These are phyloP conservation scores for Amphirosellinia nigrospora DNA, from an alignment of 495 filamentous ascomycete species.

Conservation along the genomic window DNA sequence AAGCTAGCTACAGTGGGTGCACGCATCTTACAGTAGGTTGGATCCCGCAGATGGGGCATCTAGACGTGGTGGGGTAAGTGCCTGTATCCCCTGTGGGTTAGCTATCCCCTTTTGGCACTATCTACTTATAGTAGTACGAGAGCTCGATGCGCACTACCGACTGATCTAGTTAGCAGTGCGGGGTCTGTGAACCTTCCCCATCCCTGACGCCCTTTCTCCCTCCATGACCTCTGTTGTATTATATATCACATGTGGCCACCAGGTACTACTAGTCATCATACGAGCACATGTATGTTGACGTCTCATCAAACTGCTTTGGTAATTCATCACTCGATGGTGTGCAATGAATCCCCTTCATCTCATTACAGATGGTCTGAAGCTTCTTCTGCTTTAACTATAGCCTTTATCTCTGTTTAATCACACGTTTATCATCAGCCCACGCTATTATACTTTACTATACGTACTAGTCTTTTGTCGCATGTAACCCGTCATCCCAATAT, in stretches of 20 bases:
- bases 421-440: background rate
- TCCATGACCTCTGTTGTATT: background rate
- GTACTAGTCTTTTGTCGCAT: constrained; percentile 16
- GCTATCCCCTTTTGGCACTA: constrained; percentile 4
- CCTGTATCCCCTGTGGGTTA: background rate
- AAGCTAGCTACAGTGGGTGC: background rate
- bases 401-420: background rate
- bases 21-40: no score
- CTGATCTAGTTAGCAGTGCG: constrained; percentile 31
- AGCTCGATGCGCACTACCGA: background rate
- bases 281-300: background rate
- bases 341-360: background rate
- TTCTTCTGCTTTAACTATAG: background rate
- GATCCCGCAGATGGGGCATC: background rate
- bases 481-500: constrained; percentile 14
- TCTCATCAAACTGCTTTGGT: background rate
- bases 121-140: background rate
- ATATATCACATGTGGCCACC: background rate
- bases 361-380: background rate
- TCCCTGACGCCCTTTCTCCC: background rate
- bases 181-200: constrained; percentile 23
- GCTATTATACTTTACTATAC: background rate
- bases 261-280: constrained; percentile 5
- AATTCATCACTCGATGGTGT: background rate
- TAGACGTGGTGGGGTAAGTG: background rate